phyloP scores from a whole-genome alignment of 1,284 basidiomycete species.

The Schizopora paradoxa region DNA sequence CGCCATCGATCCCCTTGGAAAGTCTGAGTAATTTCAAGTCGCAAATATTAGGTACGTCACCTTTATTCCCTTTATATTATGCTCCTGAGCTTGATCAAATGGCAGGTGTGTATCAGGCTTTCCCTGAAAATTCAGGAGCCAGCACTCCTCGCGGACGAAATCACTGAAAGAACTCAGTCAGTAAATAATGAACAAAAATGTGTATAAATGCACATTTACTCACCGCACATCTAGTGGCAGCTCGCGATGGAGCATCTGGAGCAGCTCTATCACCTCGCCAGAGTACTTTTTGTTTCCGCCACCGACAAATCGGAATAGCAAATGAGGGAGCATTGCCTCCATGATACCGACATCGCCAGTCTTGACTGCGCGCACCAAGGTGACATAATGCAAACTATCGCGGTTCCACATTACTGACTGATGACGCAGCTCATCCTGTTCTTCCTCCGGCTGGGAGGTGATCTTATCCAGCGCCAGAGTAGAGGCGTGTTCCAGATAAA shows the following conservation, averaged over 20 bases:
- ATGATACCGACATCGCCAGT: conserved; percentile 34
- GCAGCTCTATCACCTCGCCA: conserved; percentile 30
- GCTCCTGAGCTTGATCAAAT: conserved; percentile 29
- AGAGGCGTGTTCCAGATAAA: conserved; percentile 24
- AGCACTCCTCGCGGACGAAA: conserved; percentile 29
- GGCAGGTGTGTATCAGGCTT: conserved; percentile 21
- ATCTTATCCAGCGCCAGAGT: conserved; percentile 21
- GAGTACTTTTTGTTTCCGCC: conserved; percentile 31
- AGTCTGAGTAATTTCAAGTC: neutral
- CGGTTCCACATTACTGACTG: conserved; percentile 29
- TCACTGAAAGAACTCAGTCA: conserved; percentile 17
- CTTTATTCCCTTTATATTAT: conserved; percentile 31
- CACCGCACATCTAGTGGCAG: conserved; percentile 28
- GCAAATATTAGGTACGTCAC: no score
- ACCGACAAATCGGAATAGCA: conserved; percentile 29
- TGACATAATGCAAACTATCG: conserved; percentile 32
- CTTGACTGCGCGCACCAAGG: conserved; percentile 30
- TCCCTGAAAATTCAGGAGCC: conserved; percentile 32
- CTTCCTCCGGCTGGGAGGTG: conserved; percentile 9
- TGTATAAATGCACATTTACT: conserved; percentile 11
- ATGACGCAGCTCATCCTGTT: conserved; percentile 23
- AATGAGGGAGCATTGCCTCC: conserved; percentile 28
- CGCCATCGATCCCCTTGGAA: conserved; percentile 7
- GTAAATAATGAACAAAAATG: conserved; percentile 1
- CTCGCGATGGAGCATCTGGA: conserved; percentile 32